Conservation (phyloP, 805 yeast species). For the Candida loeiensis region DNA sequence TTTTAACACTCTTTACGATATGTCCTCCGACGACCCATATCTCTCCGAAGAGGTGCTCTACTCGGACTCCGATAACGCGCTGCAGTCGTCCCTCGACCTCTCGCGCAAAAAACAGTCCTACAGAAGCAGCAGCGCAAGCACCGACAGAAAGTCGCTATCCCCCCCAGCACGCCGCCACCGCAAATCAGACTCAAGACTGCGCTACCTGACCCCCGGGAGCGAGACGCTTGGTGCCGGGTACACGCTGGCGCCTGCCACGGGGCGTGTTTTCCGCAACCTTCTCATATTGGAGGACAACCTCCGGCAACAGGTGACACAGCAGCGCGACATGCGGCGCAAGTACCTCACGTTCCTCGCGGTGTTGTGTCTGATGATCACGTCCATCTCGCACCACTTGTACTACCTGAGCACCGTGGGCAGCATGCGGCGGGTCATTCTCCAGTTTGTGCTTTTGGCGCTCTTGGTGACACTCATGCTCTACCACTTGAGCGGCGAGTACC, state of each 20-base stretch:
- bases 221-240: conserved; percentile 15
- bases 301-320: conserved; percentile 74
- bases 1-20: too few relatives aligned
- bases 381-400: conserved; percentile 38
- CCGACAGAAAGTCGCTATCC: neutral
- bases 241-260: conserved; percentile 44
- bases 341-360: conserved; percentile 51
- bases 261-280: conserved; percentile 76
- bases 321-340: conserved; percentile 60
- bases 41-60: conserved; percentile 29
- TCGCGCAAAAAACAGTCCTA: conserved; percentile 3
- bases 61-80: conserved; percentile 35
- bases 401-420: conserved; percentile 22
- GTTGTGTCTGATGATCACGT: conserved; percentile 38
- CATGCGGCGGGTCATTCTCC: conserved; percentile 37
- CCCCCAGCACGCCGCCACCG: conserved; percentile 6
- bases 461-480: conserved; percentile 70
- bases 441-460: conserved; percentile 58
- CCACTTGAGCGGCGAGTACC: conserved; percentile 86
- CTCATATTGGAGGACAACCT: conserved; percentile 82
- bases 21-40: conserved; percentile 11
- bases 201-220: conserved; percentile 6
- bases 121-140: neutral
- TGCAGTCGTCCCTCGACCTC: conserved; percentile 28
- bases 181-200: conserved; percentile 21